Evolutionary conservation across 2,329 filamentous ascomycete genomes (phyloP).

Genomic region (Colletotrichum truncatum): DNA sequence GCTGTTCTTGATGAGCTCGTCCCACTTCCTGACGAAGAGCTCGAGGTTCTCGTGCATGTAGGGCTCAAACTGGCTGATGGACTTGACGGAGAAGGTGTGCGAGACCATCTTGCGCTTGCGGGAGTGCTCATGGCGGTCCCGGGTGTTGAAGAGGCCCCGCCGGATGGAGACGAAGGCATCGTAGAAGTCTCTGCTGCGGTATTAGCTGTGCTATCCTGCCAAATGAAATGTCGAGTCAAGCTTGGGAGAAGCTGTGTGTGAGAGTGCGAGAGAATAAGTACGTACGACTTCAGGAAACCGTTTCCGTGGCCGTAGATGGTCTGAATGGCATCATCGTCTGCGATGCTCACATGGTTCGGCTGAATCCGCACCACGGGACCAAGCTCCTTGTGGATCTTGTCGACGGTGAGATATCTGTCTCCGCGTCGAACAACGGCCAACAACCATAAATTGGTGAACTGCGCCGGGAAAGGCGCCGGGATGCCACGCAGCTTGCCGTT

Average conservation of each 20-base stretch:
- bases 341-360: slow-evolving; percentile 85
- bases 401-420: slow-evolving; percentile 69
- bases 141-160: slow-evolving; percentile 88
- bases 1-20: slow-evolving; percentile 55
- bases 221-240: neutral
- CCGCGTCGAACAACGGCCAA: slow-evolving; percentile 73
- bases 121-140: slow-evolving; percentile 82
- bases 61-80: slow-evolving; percentile 84
- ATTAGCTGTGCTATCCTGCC: neutral
- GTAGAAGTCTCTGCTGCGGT: slow-evolving; percentile 76
- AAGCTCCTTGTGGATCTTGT: slow-evolving; percentile 77
- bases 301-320: slow-evolving; percentile 83
- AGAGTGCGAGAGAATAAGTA: slow-evolving; percentile 9
- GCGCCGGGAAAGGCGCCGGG: slow-evolving; percentile 69
- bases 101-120: slow-evolving; percentile 90
- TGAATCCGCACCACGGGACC: slow-evolving; percentile 86
- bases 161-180: slow-evolving; percentile 90
- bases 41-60: slow-evolving; percentile 86
- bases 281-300: slow-evolving; percentile 76
- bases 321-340: slow-evolving; percentile 80
- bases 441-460: slow-evolving; percentile 85
- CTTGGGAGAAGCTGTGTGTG: too few relatives aligned
- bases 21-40: slow-evolving; percentile 78
- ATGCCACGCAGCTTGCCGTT: slow-evolving; percentile 59
- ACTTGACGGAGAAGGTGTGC: slow-evolving; percentile 87